Evolutionary conservation across 768 basidiomycete genomes (phyloP), one percentile per base, ranked within the genome.

Genomic region (Phaffia australis): DNA sequence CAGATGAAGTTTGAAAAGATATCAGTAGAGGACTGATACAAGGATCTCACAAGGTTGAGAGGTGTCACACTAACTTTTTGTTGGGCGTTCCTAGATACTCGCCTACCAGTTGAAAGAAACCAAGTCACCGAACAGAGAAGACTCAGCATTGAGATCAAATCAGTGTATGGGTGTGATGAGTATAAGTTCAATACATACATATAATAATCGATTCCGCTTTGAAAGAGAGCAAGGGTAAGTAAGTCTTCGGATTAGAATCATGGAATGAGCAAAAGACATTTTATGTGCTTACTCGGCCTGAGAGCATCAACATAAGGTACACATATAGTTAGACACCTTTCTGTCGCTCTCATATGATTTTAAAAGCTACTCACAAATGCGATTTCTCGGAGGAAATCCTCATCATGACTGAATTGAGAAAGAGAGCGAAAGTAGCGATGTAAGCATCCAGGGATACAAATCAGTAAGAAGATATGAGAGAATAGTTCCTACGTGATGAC

Each of bases 291-390:
- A 61, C 60, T 60, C 66, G 19, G 52, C 66, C 27, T 49, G 23
- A 91, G 95, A 74, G 35, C 35, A 42, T 42, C 4, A 11, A 42
- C 11, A 11, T 42, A 42, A 42, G 6, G 35, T 42, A 42, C 35
- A 11, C 6, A 42, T 42, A 42, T 42, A 11, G 4, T 42, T 11
- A 11, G 35, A 42, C 35, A 42, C n/a, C n/a, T n/a, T n/a, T n/a
- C n/a, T n/a, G n/a, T n/a, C n/a, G n/a, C n/a, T n/a, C n/a, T n/a
- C n/a, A n/a, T n/a, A n/a, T 90, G 97, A 73, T 91, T 85, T 71
- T 95, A 90, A 83, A 98, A 87, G n/a, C 89, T 88, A 70, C 89
- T 86, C 69, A 83, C 83, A 69, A 91, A 88, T 0, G 93, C 92
- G 30, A 98, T 82, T 73, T 89, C 89, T 46, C 84, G 82, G 57